Conservation (phyloP, 371 early-diverging fungal species). For the Saksenaea vasiformis region DNA sequence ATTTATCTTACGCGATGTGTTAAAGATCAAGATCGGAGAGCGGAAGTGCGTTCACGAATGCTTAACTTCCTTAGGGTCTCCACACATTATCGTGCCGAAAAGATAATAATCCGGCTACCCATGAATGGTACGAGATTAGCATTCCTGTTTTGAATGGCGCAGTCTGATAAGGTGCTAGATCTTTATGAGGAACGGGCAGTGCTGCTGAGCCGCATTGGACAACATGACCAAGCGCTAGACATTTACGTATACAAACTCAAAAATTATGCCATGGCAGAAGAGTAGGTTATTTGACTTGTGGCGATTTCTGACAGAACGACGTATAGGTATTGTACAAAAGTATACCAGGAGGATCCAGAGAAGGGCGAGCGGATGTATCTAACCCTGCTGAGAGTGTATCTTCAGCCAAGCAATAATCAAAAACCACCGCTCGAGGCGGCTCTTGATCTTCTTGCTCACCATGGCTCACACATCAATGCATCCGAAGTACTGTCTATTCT, state of each 20-base stretch:
- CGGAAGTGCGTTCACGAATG: constrained; percentile 39
- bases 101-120: constrained; percentile 74
- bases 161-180: constrained; percentile 29
- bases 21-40: constrained; percentile 9
- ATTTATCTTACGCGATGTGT: neutral
- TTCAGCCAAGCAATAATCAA: constrained; percentile 56
- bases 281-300: constrained; percentile 41
- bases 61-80: constrained; percentile 72
- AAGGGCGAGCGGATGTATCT: constrained; percentile 66
- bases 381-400: constrained; percentile 63
- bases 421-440: constrained; percentile 63
- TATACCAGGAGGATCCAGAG: constrained; percentile 57
- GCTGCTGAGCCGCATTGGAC: constrained; percentile 79
- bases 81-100: constrained; percentile 73
- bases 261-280: constrained; percentile 77
- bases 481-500: constrained; percentile 54
- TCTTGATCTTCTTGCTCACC: constrained; percentile 63
- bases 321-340: constrained; percentile 71
- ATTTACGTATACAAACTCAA: constrained; percentile 81
- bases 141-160: neutral
- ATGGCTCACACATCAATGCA: constrained; percentile 73
- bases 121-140: constrained; percentile 53
- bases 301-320: neutral
- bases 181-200: constrained; percentile 85
- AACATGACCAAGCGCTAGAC: constrained; percentile 85